Percentiles rank a stretch among this genome's conserved stretches.
Conservation (phyloP, 2,329 filamentous ascomycete species). For the Davidsoniella neocaledoniae region DNA sequence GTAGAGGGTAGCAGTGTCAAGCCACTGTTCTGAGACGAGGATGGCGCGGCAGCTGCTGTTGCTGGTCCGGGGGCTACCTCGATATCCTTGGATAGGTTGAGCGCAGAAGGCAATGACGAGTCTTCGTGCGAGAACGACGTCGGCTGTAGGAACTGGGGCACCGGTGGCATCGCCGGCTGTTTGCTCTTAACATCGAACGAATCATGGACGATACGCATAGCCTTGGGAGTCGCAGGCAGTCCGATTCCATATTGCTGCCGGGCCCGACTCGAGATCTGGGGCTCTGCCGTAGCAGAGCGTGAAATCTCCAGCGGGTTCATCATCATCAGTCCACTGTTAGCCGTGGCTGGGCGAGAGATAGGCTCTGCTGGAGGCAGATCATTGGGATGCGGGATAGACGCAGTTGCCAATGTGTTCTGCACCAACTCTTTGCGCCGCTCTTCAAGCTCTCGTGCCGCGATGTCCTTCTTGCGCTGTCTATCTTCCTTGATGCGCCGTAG, state of each 20-base stretch:
- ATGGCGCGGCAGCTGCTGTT: slow-evolving; percentile 30
- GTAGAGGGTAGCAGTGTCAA: slow-evolving; percentile 40
- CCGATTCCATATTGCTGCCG: slow-evolving; percentile 41
- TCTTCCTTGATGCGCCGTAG: slow-evolving; percentile 41
- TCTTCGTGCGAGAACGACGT: background rate
- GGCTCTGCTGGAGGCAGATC: slow-evolving; percentile 25
- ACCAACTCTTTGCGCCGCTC: slow-evolving; percentile 73
- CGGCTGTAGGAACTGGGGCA: background rate
- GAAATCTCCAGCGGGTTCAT: slow-evolving; percentile 27
- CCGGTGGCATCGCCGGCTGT: background rate
- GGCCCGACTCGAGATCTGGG: slow-evolving; percentile 33
- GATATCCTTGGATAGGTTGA: background rate
- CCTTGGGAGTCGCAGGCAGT: slow-evolving; percentile 78
- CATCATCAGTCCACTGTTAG: slow-evolving; percentile 17
- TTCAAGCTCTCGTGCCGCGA: slow-evolving; percentile 71
- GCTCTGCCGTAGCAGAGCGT: slow-evolving; percentile 50
- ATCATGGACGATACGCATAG: slow-evolving; percentile 68
- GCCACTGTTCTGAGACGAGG: slow-evolving; percentile 26
- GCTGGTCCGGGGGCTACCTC: slow-evolving; percentile 29
- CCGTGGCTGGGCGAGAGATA: slow-evolving; percentile 17
- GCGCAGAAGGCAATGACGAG: background rate
- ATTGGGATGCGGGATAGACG: slow-evolving; percentile 60
- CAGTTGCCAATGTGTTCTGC: slow-evolving; percentile 54
- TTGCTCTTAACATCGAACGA: slow-evolving; percentile 20
- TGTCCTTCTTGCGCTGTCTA: slow-evolving; percentile 50